Conservation (phyloP, 768 basidiomycete genomes). For the Tulasnella sp. region DNA sequence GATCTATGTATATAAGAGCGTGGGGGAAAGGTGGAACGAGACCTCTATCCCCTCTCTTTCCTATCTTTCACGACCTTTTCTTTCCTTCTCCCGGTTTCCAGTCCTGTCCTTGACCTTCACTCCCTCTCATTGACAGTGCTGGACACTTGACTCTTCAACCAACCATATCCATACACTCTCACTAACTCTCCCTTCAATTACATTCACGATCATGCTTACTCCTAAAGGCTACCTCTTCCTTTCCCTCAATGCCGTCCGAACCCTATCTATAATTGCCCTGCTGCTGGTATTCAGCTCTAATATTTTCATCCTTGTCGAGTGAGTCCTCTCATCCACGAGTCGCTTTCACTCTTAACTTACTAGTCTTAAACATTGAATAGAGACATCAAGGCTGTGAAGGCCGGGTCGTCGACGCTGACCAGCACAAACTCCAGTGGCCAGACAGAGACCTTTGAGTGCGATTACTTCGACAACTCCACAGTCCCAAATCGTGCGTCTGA, state of each 20-base stretch:
- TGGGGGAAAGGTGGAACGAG: too few species aligned
- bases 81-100: too few species aligned
- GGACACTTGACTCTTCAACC: too few species aligned
- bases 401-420: constrained; percentile 24
- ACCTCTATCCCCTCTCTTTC: too few species aligned
- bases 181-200: too few species aligned
- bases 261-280: constrained; percentile 67
- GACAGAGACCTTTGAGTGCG: constrained; percentile 39
- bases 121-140: too few species aligned
- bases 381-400: constrained; percentile 66
- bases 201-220: constrained; percentile 4
- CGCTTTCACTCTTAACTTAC: constrained; percentile 22
- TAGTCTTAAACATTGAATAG: constrained; percentile 12
- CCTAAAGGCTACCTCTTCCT: constrained; percentile 40
- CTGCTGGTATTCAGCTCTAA: constrained; percentile 58
- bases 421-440: constrained; percentile 27
- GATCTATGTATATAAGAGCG: too few species aligned
- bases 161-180: too few species aligned
- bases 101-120: too few species aligned
- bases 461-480: constrained; percentile 75
- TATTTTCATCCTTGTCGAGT: constrained; percentile 14
- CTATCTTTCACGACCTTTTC: too few species aligned
- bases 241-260: constrained; percentile 65
- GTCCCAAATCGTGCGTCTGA: constrained; percentile 11
- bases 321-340: constrained; percentile 27